phyloP scores from a whole-genome alignment of 1,139 yeast species.

The Kodamaea plutei region DNA sequence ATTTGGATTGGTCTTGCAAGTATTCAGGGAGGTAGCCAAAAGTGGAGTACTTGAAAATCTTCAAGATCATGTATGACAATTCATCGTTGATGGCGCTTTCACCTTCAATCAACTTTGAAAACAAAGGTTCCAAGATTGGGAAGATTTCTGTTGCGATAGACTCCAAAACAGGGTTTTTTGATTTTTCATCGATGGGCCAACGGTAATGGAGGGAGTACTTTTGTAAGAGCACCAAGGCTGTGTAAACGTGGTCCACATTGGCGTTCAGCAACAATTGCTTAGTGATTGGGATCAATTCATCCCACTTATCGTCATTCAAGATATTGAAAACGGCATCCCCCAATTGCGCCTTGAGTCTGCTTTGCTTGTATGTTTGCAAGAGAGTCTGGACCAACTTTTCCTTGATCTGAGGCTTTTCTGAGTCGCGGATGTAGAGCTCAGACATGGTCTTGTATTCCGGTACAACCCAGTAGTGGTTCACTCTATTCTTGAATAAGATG shows the following conservation, averaged over 20 bases:
- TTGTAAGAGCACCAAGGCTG: slow-evolving; percentile 54
- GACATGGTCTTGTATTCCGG: slow-evolving; percentile 33
- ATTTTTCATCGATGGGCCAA: slow-evolving; percentile 46
- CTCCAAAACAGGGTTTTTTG: slow-evolving; percentile 44
- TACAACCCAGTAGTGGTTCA: slow-evolving; percentile 52
- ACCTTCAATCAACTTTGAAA: slow-evolving; percentile 34
- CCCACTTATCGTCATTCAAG: slow-evolving; percentile 44
- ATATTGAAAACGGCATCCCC: slow-evolving; percentile 42
- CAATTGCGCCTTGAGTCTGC: slow-evolving; percentile 37
- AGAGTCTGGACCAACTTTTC: slow-evolving; percentile 47
- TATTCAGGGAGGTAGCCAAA: slow-evolving; percentile 55
- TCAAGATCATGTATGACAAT: slow-evolving; percentile 56
- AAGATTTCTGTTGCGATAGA: slow-evolving; percentile 45
- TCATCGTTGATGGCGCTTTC: slow-evolving; percentile 40
- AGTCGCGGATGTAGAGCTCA: slow-evolving; percentile 31
- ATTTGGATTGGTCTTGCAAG: slow-evolving; percentile 45
- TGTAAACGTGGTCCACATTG: slow-evolving; percentile 49
- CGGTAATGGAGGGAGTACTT: slow-evolving; percentile 58
- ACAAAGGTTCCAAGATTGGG: slow-evolving; percentile 52
- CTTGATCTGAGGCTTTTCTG: slow-evolving; percentile 52
- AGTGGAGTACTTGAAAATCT: slow-evolving; percentile 62
- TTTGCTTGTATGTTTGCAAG: slow-evolving; percentile 31
- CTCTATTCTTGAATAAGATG: slow-evolving; percentile 64
- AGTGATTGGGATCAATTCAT: slow-evolving; percentile 32
- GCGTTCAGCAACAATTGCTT: slow-evolving; percentile 41